Conservation (phyloP, 352 stramenopile genomes). For the Phytophthora rubi region DNA sequence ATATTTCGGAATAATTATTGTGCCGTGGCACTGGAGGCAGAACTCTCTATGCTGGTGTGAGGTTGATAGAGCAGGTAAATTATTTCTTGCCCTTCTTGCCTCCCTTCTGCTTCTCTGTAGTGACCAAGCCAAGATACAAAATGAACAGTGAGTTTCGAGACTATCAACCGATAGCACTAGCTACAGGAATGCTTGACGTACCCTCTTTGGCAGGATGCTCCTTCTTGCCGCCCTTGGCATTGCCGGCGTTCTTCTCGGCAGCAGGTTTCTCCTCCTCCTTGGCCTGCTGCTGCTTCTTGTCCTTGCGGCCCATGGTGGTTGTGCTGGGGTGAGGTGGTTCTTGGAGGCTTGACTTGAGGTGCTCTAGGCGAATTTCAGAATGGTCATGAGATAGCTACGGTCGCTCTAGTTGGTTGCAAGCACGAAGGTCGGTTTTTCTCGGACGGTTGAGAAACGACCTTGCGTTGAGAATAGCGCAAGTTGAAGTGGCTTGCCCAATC, state of each 20-base stretch:
- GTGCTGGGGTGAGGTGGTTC: not conserved
- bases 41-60: no score
- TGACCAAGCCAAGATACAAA: not conserved
- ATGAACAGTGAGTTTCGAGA: not conserved
- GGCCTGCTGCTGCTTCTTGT: constrained; percentile 32
- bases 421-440: no score
- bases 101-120: not conserved
- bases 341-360: constrained; percentile 13
- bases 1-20: not conserved
- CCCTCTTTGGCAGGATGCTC: constrained; percentile 26
- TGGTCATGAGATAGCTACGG: not conserved
- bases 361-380: constrained; percentile 19
- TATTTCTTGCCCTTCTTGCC: constrained; percentile 4
- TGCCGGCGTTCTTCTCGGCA: constrained; percentile 29
- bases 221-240: constrained; percentile 27
- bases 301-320: constrained; percentile 41
- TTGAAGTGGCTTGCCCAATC: constrained; percentile 1
- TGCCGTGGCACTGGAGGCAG: not conserved
- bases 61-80: not conserved
- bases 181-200: not conserved
- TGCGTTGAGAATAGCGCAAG: not conserved
- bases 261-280: constrained; percentile 20
- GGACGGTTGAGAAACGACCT: not conserved
- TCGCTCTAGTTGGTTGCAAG: not conserved
- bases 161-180: not conserved